phyloP scores from a whole-genome alignment of 495 filamentous ascomycete genomes.

The Xylaria scruposa region DNA sequence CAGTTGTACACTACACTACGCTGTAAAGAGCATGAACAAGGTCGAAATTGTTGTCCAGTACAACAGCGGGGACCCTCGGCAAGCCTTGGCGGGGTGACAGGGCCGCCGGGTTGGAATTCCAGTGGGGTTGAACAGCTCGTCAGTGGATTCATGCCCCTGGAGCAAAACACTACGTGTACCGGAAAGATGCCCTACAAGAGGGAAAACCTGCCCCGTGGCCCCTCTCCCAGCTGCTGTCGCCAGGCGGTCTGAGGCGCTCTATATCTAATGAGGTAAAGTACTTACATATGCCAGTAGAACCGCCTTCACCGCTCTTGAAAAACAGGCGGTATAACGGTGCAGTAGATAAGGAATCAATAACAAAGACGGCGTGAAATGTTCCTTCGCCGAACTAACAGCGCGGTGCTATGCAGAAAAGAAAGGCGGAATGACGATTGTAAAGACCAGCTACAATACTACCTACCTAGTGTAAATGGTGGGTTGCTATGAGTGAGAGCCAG shows the following conservation, averaged over 20 bases:
- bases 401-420: constrained; percentile 9
- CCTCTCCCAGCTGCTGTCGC: constrained; percentile 24
- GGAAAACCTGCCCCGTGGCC: constrained; percentile 26
- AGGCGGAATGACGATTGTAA: not conserved
- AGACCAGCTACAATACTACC: not conserved
- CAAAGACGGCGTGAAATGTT: not conserved
- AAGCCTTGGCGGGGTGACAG: constrained; percentile 26
- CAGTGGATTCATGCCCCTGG: constrained; percentile 16
- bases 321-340: constrained; percentile 26
- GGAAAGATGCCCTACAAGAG: constrained; percentile 18
- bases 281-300: constrained; percentile 25
- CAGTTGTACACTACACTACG: not conserved
- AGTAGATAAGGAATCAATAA: not conserved
- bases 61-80: constrained; percentile 10
- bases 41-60: constrained; percentile 17
- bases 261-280: constrained; percentile 30
- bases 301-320: constrained; percentile 26
- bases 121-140: constrained; percentile 25
- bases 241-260: constrained; percentile 29
- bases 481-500: not conserved
- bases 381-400: not conserved
- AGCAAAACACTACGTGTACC: constrained; percentile 26
- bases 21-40: constrained; percentile 11
- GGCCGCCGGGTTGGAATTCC: constrained; percentile 27
- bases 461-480: not conserved